Evolutionary conservation across 2,329 filamentous ascomycete species (phyloP), one percentile per base, ranked within the genome.

Genomic region (Leptographium flavum): DNA sequence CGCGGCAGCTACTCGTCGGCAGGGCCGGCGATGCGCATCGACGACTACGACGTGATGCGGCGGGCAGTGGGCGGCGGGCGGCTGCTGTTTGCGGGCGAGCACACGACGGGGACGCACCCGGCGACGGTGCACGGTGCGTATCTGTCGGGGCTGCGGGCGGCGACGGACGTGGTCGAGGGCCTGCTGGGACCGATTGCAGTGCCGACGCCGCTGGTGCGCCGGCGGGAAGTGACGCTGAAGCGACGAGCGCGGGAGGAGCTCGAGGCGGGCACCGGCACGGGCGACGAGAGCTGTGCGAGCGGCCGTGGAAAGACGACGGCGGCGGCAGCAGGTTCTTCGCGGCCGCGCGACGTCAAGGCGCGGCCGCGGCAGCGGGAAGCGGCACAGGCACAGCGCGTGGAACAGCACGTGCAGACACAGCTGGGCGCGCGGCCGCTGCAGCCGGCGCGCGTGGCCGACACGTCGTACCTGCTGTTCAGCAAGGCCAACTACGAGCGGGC

Each of bases 61-160:
- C 74, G 76, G 41, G 69, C 83, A 1, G 70, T 95, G 28, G 88
- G 87, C 28, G 41, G 87, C 28, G 41, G 22, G 6, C 94, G 93
- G 52, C 68, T 98, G 9, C 86, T 90, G 62, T 98, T 98, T 62
- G 92, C 90, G 15, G 92, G 92, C 40, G 92, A 98, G 63, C 92
- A 94, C 49, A 98, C 93, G 1, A 95, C 85, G 54, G 87, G 86
- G 39, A 94, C 87, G 1, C 88, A 98, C 58, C 92, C 93, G 13
- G 92, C 93, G 28, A 98, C 92, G 2, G 92, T 98, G 1, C 92
- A 98, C 54, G 92, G 92, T 6, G 93, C 92, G 9, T 98, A 96
- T 58, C 69, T 98, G 4, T 95, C 92, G 2, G 93, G 92, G 3
- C 70, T 98, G 6, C 81, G 92, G 42, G 92, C 83, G 4, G 92